Percentiles rank a stretch among this genome's conserved stretches.
Conservation (phyloP, 257 asterid species). For the Striga asiatica region DNA sequence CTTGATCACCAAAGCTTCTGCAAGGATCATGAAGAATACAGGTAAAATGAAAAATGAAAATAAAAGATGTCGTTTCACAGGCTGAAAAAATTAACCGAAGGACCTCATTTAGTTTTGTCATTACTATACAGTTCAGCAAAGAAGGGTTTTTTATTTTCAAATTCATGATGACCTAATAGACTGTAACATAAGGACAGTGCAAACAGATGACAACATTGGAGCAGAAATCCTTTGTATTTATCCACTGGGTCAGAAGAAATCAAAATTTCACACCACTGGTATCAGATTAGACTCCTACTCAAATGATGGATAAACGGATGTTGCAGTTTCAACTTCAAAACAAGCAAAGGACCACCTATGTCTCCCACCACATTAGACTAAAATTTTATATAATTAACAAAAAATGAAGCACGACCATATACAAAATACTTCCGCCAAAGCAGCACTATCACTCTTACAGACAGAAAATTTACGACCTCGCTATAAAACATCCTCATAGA, state of each 20-base stretch:
- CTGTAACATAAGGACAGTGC: background rate
- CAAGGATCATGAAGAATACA: constrained; percentile 15
- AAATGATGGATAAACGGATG: background rate
- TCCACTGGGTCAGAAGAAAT: constrained; percentile 6
- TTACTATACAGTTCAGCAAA: background rate
- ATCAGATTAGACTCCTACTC: background rate
- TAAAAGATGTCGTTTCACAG: background rate
- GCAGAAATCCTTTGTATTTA: background rate
- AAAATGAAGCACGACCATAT: background rate
- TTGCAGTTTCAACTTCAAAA: background rate
- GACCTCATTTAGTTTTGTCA: background rate
- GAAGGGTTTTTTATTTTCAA: background rate
- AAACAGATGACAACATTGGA: background rate
- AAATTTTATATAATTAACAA: constrained; percentile 1
- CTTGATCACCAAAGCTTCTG: constrained; percentile 29
- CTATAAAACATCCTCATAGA: background rate
- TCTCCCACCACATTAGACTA: constrained; percentile 15
- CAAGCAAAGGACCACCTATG: constrained; percentile 7
- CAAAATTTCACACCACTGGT: background rate
- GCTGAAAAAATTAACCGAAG: background rate
- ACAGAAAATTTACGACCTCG: constrained; percentile 10
- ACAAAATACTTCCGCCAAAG: background rate
- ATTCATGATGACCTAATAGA: background rate
- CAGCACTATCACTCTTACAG: background rate
- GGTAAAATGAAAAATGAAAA: constrained; percentile 3